These are phyloP conservation scores for Thalassiosira exigua DNA, from an alignment of 352 stramenopile genomes.

Conservation along the genomic window DNA sequence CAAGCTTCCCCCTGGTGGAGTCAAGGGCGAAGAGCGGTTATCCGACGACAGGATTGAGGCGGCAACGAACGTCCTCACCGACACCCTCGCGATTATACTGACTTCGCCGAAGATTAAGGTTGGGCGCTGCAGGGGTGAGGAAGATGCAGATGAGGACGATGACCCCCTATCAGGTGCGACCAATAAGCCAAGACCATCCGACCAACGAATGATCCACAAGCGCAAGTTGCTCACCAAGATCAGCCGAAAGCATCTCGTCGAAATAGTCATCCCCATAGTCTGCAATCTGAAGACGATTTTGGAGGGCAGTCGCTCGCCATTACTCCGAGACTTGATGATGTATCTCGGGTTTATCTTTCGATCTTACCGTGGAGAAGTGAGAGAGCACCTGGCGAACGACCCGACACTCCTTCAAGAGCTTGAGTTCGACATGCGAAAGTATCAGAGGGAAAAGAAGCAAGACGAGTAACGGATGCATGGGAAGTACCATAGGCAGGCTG, in stretches of 20 bases:
- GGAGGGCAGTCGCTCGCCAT: slow-evolving; percentile 91
- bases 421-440: slow-evolving; percentile 90
- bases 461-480: too few relatives aligned
- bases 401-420: slow-evolving; percentile 94
- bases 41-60: slow-evolving; percentile 33
- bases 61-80: slow-evolving; percentile 85
- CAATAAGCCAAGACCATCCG: slow-evolving; percentile 75
- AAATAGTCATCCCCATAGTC: slow-evolving; percentile 96
- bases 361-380: slow-evolving; percentile 92
- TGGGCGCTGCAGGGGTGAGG: slow-evolving; percentile 86
- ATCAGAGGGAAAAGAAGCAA: slow-evolving; percentile 40
- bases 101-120: slow-evolving; percentile 89
- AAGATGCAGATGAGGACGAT: slow-evolving; percentile 83
- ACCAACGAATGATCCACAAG: slow-evolving; percentile 86
- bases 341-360: slow-evolving; percentile 95
- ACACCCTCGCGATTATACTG: slow-evolving; percentile 83
- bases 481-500: too few relatives aligned
- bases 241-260: slow-evolving; percentile 96
- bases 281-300: slow-evolving; percentile 95
- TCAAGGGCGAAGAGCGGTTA: slow-evolving; percentile 12
- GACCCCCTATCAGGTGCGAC: slow-evolving; percentile 66
- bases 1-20: slow-evolving; percentile 17
- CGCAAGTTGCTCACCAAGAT: slow-evolving; percentile 93
- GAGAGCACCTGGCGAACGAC: slow-evolving; percentile 91
- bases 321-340: slow-evolving; percentile 92